Base-by-base conservation (phyloP, 2,329 filamentous ascomycete genomes). In the Ascomycota sp. region DNA sequence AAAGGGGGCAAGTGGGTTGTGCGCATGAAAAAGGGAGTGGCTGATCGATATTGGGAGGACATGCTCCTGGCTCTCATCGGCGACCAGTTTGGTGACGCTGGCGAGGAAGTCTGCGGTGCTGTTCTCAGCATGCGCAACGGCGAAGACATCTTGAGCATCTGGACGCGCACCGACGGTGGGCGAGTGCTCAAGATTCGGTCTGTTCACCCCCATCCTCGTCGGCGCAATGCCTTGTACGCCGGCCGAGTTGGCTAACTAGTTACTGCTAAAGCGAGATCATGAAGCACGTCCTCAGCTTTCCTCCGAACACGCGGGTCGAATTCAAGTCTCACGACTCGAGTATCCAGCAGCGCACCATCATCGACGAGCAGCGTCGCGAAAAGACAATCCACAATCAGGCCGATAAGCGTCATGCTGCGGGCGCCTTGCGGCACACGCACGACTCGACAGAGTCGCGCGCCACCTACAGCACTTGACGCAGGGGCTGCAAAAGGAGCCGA, bases 1-100 rank as follows among this genome's bases (percentile, higher is more conserved):
- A 77, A 75, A 41, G 89, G 89, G 32, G 89, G 89, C 30, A 98
- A 98, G 58, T 98, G 86, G 86, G 85, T 94, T 39, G 75, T 98
- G 50, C 69, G 86, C 40, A 60, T 98, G 49, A 94, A 93, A 68
- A 98, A 98, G 63, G 89, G 89, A 19, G 81, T 98, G 13, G 81
- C 82, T 12, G 89, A 95, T 53, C 73, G 86, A 32, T 94, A 92
- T 53, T 98, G 89, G 82, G 89, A 98, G 59, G 81, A 94, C 47
- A 63, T 95, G 29, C 59, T 95, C 35, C 62, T 95, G 43, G 83
- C 82, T 19, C 77, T 94, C 43, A 72, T 94, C 33, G 89, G 89
- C 26, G 85, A 95, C 45, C 83, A 94, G 50, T 95, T 98, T 48
- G 69, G 72, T 30, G 89, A 95, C 47, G 85, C 83, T 23, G 72